Evolutionary conservation across 1,284 basidiomycete species (phyloP), one percentile per base, ranked within the genome.

Genomic region (Sanghuangporus weigelae): DNA sequence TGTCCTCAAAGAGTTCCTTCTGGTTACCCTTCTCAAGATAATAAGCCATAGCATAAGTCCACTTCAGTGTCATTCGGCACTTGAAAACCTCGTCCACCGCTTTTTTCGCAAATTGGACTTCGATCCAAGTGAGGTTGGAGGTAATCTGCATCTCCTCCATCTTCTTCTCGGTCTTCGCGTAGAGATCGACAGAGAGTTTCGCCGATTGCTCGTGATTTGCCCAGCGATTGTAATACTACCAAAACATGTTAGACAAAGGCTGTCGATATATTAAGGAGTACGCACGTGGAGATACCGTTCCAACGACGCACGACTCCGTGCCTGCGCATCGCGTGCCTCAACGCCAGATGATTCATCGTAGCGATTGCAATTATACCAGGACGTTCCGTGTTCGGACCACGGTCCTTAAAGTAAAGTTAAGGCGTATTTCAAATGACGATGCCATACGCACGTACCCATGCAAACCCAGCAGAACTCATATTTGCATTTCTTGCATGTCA

Each of bases 1-100:
- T 98, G 76, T 98, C 96, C 76, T 98, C 96, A 70, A 96, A 99
- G 54, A 99, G 78, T 72, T 95, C 93, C 73, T 98, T 98, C 83
- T 93, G 84, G 74, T 98, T 98, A 69, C 93, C 89, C 72, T 85
- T 87, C 63, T 86, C 84, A 39, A 92, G 81, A 69, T 98, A 99
- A 79, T 95, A 99, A 12, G 96, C 96, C 96, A 99, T 98, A n/a
- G 93, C 92, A 73, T 99, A 99, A 16, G 96, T 98, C 96, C 97
- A 99, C 77, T 98, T 98, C 67, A 99, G 85, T 50, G 96, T 98
- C 81, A 89, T 94, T 40, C 96, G 87, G 73, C 96, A 98, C 73
- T 90, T 90, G 68, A 89, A 86, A 10, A 93, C 88, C 70, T 90
- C 89, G 71, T 98, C 95, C 2, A 98, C 95, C 0, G 96, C 96